Base-by-base conservation (phyloP, 2,329 filamentous ascomycete genomes). In the Thielaviopsis punctulata region DNA sequence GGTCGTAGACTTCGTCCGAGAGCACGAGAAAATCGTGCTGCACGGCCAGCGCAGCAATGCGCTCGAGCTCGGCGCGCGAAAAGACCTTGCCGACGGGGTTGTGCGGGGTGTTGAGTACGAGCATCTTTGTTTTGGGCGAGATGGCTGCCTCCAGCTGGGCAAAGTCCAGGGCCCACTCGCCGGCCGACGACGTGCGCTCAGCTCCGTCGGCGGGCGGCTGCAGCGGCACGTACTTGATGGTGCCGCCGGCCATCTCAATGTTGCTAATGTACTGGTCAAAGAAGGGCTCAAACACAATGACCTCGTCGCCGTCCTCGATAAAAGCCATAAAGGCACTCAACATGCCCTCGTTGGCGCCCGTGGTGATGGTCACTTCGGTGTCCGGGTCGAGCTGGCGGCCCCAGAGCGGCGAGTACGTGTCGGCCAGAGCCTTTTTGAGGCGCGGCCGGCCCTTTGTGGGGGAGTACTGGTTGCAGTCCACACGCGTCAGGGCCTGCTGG, bases 241-340 rank as follows among this genome's bases (percentile, higher is more conserved):
- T 93, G 59, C 92, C 92, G 49, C 92, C 92, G 1, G 92, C 82
- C 89, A 98, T 96, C 67, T 95, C 86, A 58, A 98, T 96, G 68
- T 98, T 98, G 72, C 83, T 88, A 59, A 98, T 94, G 65, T 96
- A 94, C 80, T 98, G 92, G 68, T 98, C 92, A 64, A 96, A 98
- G 69, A 95, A 98, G 10, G 92, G 92, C 70, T 98, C 92, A 64
- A 98, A 95, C 53, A 98, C 77, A 59, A 98, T 95, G 58, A 95
- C 92, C 66, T 98, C 92, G 63, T 98, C 92, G 12, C 87, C 92
- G 1, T 79, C 76, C 67, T 98, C 92, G 54, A 98, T 80, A 60
- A 98, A 98, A 2, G 78, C 92, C 92, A 98, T 96, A 63, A 98
- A 96, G 0, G 89, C 92, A 63, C 86, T 90, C 58, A 98, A 73